A percentile compares a stretch with the other conserved stretches of the same genome.
phyloP scores from a whole-genome alignment of 768 basidiomycete genomes.

The Leucocoprinus leucothites region DNA sequence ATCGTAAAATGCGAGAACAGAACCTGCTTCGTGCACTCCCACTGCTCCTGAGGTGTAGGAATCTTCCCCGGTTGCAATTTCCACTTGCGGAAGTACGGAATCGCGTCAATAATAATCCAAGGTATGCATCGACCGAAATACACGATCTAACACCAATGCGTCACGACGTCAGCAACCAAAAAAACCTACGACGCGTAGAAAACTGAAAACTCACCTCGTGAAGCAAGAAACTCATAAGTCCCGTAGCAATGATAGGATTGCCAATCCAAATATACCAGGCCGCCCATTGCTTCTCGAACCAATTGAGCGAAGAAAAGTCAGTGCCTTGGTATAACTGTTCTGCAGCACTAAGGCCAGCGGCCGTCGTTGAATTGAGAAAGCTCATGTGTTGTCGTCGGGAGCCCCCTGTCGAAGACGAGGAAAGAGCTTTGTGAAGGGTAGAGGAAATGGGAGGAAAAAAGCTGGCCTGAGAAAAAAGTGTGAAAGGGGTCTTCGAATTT shows the following conservation, averaged over 20 bases:
- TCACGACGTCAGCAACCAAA: background rate
- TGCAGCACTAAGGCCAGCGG: conserved; percentile 27
- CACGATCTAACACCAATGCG: conserved; percentile 85
- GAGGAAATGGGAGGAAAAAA: background rate
- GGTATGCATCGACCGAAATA: conserved; percentile 96
- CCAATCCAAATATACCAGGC: conserved; percentile 84
- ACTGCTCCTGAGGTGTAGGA: conserved; percentile 80
- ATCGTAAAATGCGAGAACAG: conserved; percentile 94
- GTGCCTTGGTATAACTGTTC: conserved; percentile 48
- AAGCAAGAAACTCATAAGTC: conserved; percentile 86
- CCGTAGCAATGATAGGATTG: conserved; percentile 91
- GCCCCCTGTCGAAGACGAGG: too few species aligned
- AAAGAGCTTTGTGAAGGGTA: too few species aligned
- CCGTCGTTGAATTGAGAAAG: conserved; percentile 37
- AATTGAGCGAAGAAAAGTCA: conserved; percentile 59
- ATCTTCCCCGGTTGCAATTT: conserved; percentile 89
- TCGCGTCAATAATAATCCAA: conserved; percentile 93
- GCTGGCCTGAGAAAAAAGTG: background rate
- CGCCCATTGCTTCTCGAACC: conserved; percentile 80
- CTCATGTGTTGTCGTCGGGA: conserved; percentile 28
- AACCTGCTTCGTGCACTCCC: conserved; percentile 94
- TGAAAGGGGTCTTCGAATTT: background rate
- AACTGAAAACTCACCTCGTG: conserved; percentile 73
- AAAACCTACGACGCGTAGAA: background rate
- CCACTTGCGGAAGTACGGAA: conserved; percentile 92